Evolutionary conservation across 306 rosid species (phyloP), one percentile per base, ranked within the genome.

Genomic region (Rosa multiflora): DNA sequence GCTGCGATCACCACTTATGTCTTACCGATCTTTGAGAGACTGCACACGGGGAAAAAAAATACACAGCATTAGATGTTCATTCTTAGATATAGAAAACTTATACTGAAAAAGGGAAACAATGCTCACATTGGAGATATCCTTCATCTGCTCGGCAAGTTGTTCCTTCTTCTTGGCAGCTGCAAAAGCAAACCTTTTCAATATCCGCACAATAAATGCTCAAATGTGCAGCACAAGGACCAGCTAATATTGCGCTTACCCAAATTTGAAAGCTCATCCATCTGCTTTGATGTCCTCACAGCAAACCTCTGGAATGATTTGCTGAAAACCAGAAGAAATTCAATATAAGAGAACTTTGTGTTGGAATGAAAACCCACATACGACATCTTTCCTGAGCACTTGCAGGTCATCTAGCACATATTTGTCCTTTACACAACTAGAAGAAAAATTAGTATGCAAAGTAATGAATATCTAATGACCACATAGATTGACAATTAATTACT

Each of bases 301-400:
- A 95, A 92, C 83, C 99, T 89, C 89, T 95, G 99, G 78, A 95
- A 92, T 35, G 97, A 40, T 37, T 88, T 94, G 85, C 99, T 95
- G 87, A 51, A 66, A 85, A n/a, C 73, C 72, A 90, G 59, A 77
- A 46, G 55, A 23, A 43, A 71, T 64, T 18, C 37, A 32, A 47
- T 18, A 40, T 3, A 1, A 10, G 48, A 13, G 59, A 26, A 2
- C 0, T 8, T 39, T 8, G 15, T 29, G 39, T 23, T 59, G 17
- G 67, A 64, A 35, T 64, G n/a, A 58, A 12, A 40, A 67, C 3
- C 32, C 13, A 40, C 40, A 20, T 8, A 5, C 23, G 18, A 39
- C n/a, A 20, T 17, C 14, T 40, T 67, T 40, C 49, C 8, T 1
- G 1, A 40, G 49, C 29, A 67, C 72, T 67, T 39, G 29, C 26